Base-by-base conservation (phyloP, 192 early-diverging fungal species). In the Piromyces finnis region DNA sequence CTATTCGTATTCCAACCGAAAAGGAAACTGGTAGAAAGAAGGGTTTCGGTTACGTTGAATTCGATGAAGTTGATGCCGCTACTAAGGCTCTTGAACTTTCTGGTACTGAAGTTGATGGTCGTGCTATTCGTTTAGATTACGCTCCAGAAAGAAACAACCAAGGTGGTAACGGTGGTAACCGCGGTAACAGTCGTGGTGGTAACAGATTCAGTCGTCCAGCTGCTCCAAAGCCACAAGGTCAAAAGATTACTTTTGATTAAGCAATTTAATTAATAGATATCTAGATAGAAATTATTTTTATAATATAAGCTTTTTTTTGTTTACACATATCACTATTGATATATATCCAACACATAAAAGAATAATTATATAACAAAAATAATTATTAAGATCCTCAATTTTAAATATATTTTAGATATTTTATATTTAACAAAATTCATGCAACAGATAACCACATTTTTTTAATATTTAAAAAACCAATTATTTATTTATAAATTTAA, bases 121-220 rank as follows among this genome's bases (percentile, higher is more conserved):
- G 97, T 84, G 87, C 84, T 80, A 85, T 97, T 82, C 92, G 96
- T 80, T 86, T 96, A 78, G 97, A 98, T 86, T 98, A 92, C 86
- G 92, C 93, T 78, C 84, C 80, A 29, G 84, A 79, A 28, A 32
- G 80, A 30, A 30, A 79, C 18, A 79, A 79, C 12, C 80, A 35
- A 27, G 80, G 80, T 59, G 79, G 79, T 18, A 30, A 29, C 0
- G 79, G 79, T 77, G 80, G 80, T 29, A 79, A 77, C 80, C 80
- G 85, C 37, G 84, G 86, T 81, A 78, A 85, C 3, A 32, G 9
- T 78, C 82, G 88, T 80, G 89, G 92, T 37, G 83, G 86, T 29
- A 84, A 90, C 78, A 90, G 90, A 81, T 82, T 86, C 17, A 88
- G 90, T 77, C 84, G 84, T 28, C 84, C 51, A 68, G 51, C 51